phyloP scores from a whole-genome alignment of 2,329 filamentous ascomycete genomes.

The Fusarium sp. region DNA sequence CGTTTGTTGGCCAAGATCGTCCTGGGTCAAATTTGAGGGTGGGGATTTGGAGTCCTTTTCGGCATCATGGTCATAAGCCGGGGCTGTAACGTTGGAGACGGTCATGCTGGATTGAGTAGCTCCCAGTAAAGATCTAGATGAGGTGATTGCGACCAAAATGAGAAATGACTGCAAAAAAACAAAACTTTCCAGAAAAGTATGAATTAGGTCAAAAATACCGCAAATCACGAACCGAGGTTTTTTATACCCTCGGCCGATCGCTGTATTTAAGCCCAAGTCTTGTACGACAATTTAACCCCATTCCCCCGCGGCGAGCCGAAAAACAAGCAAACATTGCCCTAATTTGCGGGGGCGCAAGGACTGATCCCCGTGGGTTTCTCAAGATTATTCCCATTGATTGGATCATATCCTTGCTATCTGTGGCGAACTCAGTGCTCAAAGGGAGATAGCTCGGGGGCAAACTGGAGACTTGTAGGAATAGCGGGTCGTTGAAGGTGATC shows the following conservation, averaged over 20 bases:
- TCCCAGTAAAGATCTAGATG: neutral
- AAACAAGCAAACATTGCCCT: no score
- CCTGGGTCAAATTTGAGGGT: neutral
- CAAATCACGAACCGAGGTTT: slow-evolving; percentile 22
- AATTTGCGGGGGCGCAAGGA: slow-evolving; percentile 6
- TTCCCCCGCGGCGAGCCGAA: slow-evolving; percentile 1
- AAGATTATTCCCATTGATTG: slow-evolving; percentile 12
- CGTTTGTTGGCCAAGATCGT: slow-evolving; percentile 16
- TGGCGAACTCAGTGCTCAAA: slow-evolving; percentile 17
- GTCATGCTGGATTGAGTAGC: slow-evolving; percentile 39
- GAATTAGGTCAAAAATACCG: slow-evolving; percentile 25
- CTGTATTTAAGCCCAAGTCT: slow-evolving; percentile 6
- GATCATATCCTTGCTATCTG: slow-evolving; percentile 6
- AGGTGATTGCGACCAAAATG: slow-evolving; percentile 2
- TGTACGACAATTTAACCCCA: slow-evolving; percentile 7
- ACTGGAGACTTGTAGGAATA: slow-evolving; percentile 7
- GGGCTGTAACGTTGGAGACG: slow-evolving; percentile 41
- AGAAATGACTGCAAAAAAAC: neutral
- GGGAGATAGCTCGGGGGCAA: slow-evolving; percentile 17
- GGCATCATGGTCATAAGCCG: slow-evolving; percentile 42
- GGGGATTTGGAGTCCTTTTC: slow-evolving; percentile 42
- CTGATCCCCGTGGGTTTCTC: neutral
- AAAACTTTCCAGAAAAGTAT: neutral
- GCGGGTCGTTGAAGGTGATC: slow-evolving; percentile 2
- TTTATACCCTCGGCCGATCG: neutral